These are phyloP conservation scores for Argentina anserina DNA, from an alignment of 306 rosid species.

Conservation along the genomic window DNA sequence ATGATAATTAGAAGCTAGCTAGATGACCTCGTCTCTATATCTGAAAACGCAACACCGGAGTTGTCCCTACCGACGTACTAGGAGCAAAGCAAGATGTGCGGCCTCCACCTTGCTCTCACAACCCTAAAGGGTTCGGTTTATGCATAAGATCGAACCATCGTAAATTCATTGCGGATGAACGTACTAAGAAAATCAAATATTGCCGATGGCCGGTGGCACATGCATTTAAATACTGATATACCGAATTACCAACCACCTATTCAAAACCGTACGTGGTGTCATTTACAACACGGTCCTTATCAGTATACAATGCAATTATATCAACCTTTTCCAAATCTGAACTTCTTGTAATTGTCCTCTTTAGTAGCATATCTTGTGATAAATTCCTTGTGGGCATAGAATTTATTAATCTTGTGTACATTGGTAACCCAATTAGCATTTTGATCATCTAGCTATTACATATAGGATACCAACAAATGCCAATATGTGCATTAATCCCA, in stretches of 20 bases:
- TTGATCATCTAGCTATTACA: not conserved
- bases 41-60: too few relatives aligned
- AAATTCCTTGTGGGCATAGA: constrained; percentile 20
- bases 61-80: too few relatives aligned
- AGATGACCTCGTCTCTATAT: too few relatives aligned
- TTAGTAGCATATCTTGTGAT: constrained; percentile 23
- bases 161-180: too few relatives aligned
- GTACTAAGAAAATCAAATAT: not conserved
- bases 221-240: not conserved
- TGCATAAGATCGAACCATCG: too few relatives aligned
- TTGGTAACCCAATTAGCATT: constrained; percentile 1
- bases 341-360: constrained; percentile 3
- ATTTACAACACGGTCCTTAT: constrained; percentile 30
- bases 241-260: not conserved
- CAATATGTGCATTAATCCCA: not conserved
- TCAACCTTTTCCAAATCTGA: not conserved
- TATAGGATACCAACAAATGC: not conserved
- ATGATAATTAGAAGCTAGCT: too few relatives aligned
- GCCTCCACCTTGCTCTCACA: too few relatives aligned
- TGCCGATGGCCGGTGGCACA: not conserved
- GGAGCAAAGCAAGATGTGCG: too few relatives aligned
- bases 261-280: constrained; percentile 19
- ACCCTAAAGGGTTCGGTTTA: too few relatives aligned
- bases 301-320: constrained; percentile 12
- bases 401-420: too few relatives aligned